Conservation (phyloP, 2,329 filamentous ascomycete species). For the Colletotrichum tanaceti region DNA sequence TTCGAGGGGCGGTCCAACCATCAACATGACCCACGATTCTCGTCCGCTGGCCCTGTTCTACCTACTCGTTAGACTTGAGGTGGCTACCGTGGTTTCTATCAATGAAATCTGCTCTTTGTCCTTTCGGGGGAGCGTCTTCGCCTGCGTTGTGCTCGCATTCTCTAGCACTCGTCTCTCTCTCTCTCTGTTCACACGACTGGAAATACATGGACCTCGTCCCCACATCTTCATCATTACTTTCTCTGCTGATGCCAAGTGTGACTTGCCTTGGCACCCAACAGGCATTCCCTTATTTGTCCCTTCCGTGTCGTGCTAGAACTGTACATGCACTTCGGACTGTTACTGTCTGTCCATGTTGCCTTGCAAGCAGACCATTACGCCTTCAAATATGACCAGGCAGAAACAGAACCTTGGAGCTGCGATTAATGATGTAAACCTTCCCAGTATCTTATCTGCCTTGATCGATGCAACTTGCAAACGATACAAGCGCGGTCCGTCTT, state of each 20-base stretch:
- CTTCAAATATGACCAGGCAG: slow-evolving; percentile 10
- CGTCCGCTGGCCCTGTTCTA: background rate
- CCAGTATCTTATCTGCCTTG: slow-evolving; percentile 14
- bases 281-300: background rate
- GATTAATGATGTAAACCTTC: slow-evolving; percentile 11
- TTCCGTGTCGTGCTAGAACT: slow-evolving; percentile 6
- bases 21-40: slow-evolving; percentile 18
- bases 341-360: slow-evolving; percentile 4
- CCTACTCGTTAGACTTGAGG: background rate
- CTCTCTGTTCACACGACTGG: background rate
- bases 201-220: background rate
- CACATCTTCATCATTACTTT: background rate
- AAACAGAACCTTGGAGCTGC: background rate
- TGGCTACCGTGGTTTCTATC: background rate
- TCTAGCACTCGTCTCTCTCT: background rate
- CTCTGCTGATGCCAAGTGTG: background rate
- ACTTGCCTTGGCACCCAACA: slow-evolving; percentile 13
- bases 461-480: background rate
- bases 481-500: slow-evolving; percentile 1
- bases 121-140: background rate
- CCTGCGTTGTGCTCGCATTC: background rate
- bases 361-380: slow-evolving; percentile 1
- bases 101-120: background rate
- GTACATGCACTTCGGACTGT: background rate
- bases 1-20: slow-evolving; percentile 29